A percentile compares a stretch with the other conserved stretches of the same genome.
Evolutionary conservation across 2,329 filamentous ascomycete species (phyloP).

Genomic region (Claviceps humidiphila): DNA sequence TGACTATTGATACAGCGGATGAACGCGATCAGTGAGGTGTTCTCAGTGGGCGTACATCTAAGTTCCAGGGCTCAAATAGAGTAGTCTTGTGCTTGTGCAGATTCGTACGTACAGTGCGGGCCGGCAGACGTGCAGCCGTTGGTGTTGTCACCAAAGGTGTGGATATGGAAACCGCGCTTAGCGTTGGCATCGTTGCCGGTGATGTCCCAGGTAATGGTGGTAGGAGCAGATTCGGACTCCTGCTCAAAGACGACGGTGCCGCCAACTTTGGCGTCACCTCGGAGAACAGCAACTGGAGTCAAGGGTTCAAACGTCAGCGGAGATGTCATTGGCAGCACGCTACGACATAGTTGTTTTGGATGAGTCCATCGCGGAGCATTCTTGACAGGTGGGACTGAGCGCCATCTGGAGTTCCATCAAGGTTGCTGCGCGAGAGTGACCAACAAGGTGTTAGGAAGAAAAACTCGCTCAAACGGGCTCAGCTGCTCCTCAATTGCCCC

Average conservation of each 20-base stretch:
- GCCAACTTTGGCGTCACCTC: conserved; percentile 91
- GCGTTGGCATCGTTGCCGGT: conserved; percentile 86
- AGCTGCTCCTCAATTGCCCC: conserved; percentile 11
- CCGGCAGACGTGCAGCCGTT: conserved; percentile 98
- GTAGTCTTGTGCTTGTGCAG: conserved; percentile 7
- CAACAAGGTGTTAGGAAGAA: conserved; percentile 7
- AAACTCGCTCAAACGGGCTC: conserved; percentile 51
- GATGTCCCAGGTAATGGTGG: conserved; percentile 86
- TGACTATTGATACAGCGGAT: conserved; percentile 48
- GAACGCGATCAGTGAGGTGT: neutral
- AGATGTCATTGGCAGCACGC: conserved; percentile 1
- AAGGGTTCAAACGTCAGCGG: conserved; percentile 2
- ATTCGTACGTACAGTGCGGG: conserved; percentile 68
- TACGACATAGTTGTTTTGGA: neutral
- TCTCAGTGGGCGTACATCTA: neutral
- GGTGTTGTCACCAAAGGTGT: conserved; percentile 99
- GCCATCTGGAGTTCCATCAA: conserved; percentile 38
- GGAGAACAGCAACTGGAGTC: conserved; percentile 75
- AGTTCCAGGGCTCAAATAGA: neutral
- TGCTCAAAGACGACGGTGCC: conserved; percentile 96
- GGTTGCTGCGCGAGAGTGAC: conserved; percentile 21
- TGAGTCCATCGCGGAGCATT: conserved; percentile 21
- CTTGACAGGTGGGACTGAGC: conserved; percentile 6
- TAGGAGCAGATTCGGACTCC: conserved; percentile 64
- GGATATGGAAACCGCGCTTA: conserved; percentile 95